Conservation (phyloP, 2,329 filamentous ascomycete genomes). For the Claviceps arundinis region DNA sequence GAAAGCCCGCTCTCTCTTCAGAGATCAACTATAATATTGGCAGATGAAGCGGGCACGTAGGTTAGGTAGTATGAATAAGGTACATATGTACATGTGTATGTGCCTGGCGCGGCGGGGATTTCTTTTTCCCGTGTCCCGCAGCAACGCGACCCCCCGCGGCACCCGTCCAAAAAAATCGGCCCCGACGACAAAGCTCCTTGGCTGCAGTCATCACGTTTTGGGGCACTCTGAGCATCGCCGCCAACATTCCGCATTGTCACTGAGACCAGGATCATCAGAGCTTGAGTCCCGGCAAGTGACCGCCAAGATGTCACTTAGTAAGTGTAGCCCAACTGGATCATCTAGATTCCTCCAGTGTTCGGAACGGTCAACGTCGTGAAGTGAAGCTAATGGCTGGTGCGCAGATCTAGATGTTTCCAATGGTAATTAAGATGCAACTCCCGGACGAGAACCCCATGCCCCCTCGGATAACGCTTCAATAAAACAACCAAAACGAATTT, state of each 20-base stretch:
- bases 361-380: conserved; percentile 13
- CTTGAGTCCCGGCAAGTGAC: conserved; percentile 13
- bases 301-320: conserved; percentile 27
- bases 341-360: background rate
- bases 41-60: no score
- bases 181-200: conserved; percentile 16
- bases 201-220: conserved; percentile 3
- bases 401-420: conserved; percentile 73
- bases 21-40: no score
- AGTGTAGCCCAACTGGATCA: conserved; percentile 12
- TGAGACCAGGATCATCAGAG: conserved; percentile 9
- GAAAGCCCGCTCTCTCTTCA: no score
- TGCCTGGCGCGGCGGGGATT: conserved; percentile 4
- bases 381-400: conserved; percentile 19
- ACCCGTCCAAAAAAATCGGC: conserved; percentile 17
- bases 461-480: background rate
- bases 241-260: background rate
- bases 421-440: conserved; percentile 32
- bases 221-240: conserved; percentile 9
- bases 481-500: background rate
- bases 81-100: no score
- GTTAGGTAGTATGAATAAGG: no score
- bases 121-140: conserved; percentile 20
- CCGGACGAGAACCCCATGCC: no score
- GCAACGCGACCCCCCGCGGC: conserved; percentile 10